Evolutionary conservation across 2,329 filamentous ascomycete genomes (phyloP).

Genomic region (Xylariaceae sp.): DNA sequence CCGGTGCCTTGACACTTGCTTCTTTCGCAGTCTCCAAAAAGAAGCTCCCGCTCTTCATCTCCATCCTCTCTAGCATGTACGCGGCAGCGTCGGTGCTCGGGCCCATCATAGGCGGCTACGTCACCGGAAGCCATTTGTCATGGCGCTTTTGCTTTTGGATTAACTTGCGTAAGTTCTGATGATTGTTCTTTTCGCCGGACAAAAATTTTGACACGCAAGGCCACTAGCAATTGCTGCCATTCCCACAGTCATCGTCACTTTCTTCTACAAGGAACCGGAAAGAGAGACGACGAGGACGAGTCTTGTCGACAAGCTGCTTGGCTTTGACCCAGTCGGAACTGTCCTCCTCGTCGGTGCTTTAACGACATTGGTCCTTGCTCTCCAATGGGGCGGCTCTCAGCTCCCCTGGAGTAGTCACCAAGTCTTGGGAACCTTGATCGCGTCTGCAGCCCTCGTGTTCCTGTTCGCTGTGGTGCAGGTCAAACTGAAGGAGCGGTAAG

Average conservation of each 20-base stretch:
- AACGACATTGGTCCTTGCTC: not conserved
- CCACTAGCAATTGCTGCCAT: not conserved
- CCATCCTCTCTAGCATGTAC: not conserved
- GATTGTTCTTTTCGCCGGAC: not conserved
- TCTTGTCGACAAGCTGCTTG: not conserved
- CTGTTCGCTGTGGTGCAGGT: not conserved
- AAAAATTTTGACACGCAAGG: not conserved
- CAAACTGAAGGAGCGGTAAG: not conserved
- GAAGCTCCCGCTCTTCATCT: not conserved
- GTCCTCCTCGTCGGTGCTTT: not conserved
- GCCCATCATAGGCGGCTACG: not conserved
- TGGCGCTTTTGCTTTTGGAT: not conserved
- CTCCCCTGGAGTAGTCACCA: not conserved
- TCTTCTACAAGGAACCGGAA: not conserved
- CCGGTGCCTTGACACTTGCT: slow-evolving; percentile 24
- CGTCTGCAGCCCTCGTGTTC: not conserved
- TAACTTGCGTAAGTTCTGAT: not conserved
- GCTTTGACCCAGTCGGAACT: not conserved
- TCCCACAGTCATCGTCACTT: not conserved
- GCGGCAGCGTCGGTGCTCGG: not conserved
- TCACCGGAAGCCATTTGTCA: not conserved
- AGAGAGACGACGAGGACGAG: not conserved
- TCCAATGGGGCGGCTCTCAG: not conserved
- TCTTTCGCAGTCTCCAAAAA: not conserved
- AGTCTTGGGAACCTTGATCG: not conserved